Evolutionary conservation across 2,329 filamentous ascomycete species (phyloP), one percentile per base, ranked within the genome.

Genomic region (Aureobasidium sp.): DNA sequence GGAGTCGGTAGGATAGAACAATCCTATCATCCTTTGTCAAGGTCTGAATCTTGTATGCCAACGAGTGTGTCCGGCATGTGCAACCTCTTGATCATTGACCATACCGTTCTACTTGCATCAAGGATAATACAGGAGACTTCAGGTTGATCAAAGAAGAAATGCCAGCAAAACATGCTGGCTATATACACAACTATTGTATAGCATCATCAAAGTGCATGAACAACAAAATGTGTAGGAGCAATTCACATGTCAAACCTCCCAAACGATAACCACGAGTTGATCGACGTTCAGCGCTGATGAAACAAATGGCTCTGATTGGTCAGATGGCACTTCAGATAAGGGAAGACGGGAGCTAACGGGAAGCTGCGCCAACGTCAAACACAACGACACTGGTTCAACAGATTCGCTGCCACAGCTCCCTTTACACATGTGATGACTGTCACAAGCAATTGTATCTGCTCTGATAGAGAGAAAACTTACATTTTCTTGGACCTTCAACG

Each of bases 301-400:
- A 51, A 14, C 10, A 25, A 41, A 34, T 25, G n/a, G 12, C 14
- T 41, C 25, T 41, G 48, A 51, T 51, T 51, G 37, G 48, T 34
- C 48, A 51, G 4, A 17, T 5, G 3, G 2, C 10, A 40, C 48
- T 27, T 11, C 24, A 51, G 48, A 51, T 51, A 51, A 51, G 48
- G 35, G 27, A 41, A 8, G n/a, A 11, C 48, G 48, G 48, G 37
- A 40, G 27, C 48, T 51, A 51, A 19, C 37, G 48, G 48, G 17
- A 51, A 51, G 34, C 11, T 38, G 48, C 37, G 37, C 29, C 48
- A 51, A 51, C 48, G 35, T 51, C 48, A 51, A 51, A 40, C 48
- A 27, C 48, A 51, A 51, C 48, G 48, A 40, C 48, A 51, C 35
- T 48, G 42, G 48, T 51, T 51, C 48, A 51, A 51, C 48, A 41